A percentile compares a stretch with the other conserved stretches of the same genome.
Evolutionary conservation across 148 eudicot genomes (phyloP).

Genomic region (Nepenthes gracilis): DNA sequence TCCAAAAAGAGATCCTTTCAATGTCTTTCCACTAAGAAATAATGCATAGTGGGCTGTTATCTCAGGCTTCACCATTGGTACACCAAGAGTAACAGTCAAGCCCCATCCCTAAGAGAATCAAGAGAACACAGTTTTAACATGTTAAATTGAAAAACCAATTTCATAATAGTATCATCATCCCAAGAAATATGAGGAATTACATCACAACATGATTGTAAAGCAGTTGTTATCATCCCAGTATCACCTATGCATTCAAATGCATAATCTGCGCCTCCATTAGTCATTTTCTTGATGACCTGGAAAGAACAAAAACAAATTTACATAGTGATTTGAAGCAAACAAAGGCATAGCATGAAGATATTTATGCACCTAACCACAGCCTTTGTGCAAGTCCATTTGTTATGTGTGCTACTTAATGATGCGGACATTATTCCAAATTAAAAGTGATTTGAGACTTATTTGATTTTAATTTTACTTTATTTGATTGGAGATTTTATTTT

Average conservation of each 20-base stretch:
- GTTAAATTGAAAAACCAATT: not conserved
- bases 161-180: not conserved
- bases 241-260: slow-evolving; percentile 96
- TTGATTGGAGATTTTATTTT: too few species aligned
- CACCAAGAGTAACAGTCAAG: slow-evolving; percentile 87
- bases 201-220: slow-evolving; percentile 81
- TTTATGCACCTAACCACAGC: too few species aligned
- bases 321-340: not conserved
- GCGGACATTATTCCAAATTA: too few species aligned
- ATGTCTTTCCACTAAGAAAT: slow-evolving; percentile 68
- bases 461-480: too few species aligned
- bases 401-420: too few species aligned
- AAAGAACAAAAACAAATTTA: not conserved
- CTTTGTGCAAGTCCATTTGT: too few species aligned
- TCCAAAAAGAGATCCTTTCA: slow-evolving; percentile 81
- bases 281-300: slow-evolving; percentile 69
- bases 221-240: slow-evolving; percentile 58
- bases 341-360: not conserved
- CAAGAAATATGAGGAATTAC: slow-evolving; percentile 23
- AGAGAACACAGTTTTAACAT: not conserved
- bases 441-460: too few species aligned
- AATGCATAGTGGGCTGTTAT: slow-evolving; percentile 65
- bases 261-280: slow-evolving; percentile 92
- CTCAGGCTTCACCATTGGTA: slow-evolving; percentile 78
- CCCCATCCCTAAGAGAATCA: slow-evolving; percentile 75